Percentiles rank a stretch among this genome's conserved stretches.
phyloP scores from a whole-genome alignment of 164 flowering plant genomes.

The Santalum album region DNA sequence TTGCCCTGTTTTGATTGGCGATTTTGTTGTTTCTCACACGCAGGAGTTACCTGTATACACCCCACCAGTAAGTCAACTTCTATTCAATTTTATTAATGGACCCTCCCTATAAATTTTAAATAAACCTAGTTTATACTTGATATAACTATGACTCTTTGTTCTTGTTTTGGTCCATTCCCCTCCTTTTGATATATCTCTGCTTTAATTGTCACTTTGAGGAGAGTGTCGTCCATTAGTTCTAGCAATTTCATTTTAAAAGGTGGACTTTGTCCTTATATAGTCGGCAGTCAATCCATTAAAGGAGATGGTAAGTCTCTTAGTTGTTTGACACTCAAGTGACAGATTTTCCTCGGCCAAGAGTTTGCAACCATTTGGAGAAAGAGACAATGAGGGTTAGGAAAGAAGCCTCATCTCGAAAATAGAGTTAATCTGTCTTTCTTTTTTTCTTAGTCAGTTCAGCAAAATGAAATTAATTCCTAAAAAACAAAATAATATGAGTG shows the following conservation, averaged over 20 bases:
- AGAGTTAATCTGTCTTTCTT: no score
- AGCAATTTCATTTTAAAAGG: not conserved
- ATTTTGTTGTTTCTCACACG: conserved; percentile 59
- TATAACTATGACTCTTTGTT: not conserved
- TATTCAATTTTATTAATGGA: not conserved
- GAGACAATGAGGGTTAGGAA: no score
- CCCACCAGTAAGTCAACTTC: conserved; percentile 56
- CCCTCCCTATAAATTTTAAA: not conserved
- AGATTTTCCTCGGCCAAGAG: no score
- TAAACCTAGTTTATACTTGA: not conserved
- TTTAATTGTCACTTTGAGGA: not conserved
- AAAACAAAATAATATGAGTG: no score
- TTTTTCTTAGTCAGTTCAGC: no score
- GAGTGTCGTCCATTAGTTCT: not conserved
- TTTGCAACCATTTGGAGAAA: no score
- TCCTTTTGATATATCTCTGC: no score
- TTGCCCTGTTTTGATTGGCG: conserved; percentile 66
- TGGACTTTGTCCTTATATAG: not conserved
- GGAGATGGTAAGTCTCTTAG: no score
- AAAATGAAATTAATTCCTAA: no score
- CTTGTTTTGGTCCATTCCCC: not conserved
- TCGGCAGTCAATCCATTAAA: no score
- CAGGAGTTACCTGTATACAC: conserved; percentile 67
- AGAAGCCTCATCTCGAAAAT: no score
- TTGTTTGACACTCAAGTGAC: no score